Conservation (phyloP, 2,329 filamentous ascomycete genomes). For the Fusarium tricinctum region DNA sequence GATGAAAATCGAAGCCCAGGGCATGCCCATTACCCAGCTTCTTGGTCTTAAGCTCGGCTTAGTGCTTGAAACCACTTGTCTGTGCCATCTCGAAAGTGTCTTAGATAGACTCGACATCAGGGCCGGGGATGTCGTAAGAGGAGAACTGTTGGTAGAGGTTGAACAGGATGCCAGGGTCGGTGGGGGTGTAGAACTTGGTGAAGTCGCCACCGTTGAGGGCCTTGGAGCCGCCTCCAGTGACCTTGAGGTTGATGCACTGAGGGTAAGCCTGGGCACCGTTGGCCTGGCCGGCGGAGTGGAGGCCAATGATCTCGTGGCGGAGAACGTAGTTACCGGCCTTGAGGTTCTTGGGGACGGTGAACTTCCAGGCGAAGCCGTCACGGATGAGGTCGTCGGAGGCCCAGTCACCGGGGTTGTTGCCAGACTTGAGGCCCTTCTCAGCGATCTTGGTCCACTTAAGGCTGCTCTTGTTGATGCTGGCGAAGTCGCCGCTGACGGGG, state of each 20-base stretch:
- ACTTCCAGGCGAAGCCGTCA: conserved; percentile 62
- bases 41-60: conserved; percentile 4
- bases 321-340: conserved; percentile 67
- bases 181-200: conserved; percentile 54
- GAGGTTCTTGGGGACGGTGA: conserved; percentile 62
- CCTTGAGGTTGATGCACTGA: conserved; percentile 65
- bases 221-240: conserved; percentile 57
- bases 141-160: conserved; percentile 52
- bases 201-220: conserved; percentile 51
- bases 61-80: conserved; percentile 16
- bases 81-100: neutral
- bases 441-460: conserved; percentile 73
- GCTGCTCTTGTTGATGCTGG: conserved; percentile 62
- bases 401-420: conserved; percentile 64
- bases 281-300: conserved; percentile 61
- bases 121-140: conserved; percentile 54
- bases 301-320: conserved; percentile 69
- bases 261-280: conserved; percentile 65
- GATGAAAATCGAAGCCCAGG: conserved; percentile 16
- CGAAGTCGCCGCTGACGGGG: conserved; percentile 64
- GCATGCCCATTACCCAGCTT: conserved; percentile 14
- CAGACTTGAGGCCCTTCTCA: conserved; percentile 64
- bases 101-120: conserved; percentile 38
- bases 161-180: conserved; percentile 55
- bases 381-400: conserved; percentile 66